Conservation (phyloP, 2,329 filamentous ascomycete genomes). For the Penicillium oxalicum region DNA sequence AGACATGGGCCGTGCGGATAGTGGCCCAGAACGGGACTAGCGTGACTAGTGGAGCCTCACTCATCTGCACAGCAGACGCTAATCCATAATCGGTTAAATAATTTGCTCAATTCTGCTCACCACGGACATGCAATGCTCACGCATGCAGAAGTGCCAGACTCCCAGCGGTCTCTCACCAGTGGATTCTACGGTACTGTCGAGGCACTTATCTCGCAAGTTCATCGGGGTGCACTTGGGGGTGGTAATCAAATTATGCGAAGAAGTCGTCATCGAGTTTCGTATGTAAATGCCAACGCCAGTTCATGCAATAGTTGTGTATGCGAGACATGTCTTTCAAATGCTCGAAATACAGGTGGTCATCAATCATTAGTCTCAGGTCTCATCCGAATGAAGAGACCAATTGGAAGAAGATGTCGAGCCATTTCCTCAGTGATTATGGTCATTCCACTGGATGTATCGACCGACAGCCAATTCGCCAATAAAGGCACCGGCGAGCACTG, state of each 20-base stretch:
- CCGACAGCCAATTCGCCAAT: conserved; percentile 78
- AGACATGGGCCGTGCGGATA: background rate
- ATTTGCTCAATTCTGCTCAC: conserved; percentile 31
- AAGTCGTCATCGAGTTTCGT: too few relatives aligned
- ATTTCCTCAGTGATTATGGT: conserved; percentile 22
- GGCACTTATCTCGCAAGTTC: too few relatives aligned
- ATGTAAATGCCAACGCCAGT: background rate
- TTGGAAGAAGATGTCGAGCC: too few relatives aligned
- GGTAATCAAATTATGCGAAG: too few relatives aligned
- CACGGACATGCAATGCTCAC: background rate
- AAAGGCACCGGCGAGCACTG: conserved; percentile 72
- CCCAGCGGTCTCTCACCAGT: too few relatives aligned
- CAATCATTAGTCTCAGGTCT: background rate
- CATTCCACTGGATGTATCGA: conserved; percentile 51
- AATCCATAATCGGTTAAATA: conserved; percentile 15
- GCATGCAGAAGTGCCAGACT: too few relatives aligned
- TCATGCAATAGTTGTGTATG: background rate
- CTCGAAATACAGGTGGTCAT: background rate
- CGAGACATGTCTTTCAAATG: too few relatives aligned
- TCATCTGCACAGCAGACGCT: background rate
- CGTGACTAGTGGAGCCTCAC: background rate
- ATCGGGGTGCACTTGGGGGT: too few relatives aligned
- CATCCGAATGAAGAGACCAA: too few relatives aligned
- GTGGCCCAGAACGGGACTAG: background rate
- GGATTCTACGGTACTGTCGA: too few relatives aligned